These are phyloP conservation scores for Lactifluus pinguis DNA, from an alignment of 768 basidiomycete species.

Conservation along the genomic window DNA sequence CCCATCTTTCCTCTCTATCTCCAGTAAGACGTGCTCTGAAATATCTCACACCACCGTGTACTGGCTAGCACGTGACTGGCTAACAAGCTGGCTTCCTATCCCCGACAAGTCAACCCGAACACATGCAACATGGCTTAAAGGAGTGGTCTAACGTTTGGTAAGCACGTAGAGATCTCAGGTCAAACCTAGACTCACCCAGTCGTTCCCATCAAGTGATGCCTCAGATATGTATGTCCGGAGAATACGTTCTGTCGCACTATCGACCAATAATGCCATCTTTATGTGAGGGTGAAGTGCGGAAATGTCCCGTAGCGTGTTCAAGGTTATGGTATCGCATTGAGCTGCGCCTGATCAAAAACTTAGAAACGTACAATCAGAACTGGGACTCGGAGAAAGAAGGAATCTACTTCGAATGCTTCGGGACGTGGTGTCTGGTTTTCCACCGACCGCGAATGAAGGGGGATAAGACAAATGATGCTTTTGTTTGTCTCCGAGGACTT, in stretches of 20 bases:
- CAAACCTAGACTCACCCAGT: conserved; percentile 26
- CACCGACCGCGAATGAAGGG: conserved; percentile 50
- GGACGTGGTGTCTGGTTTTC: conserved; percentile 40
- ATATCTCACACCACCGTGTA: conserved; percentile 21
- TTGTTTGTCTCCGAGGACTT: conserved; percentile 28
- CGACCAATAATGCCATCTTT: conserved; percentile 32
- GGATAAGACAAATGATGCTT: conserved; percentile 36
- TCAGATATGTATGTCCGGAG: conserved; percentile 25
- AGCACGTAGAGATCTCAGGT: neutral
- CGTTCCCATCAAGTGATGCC: conserved; percentile 25
- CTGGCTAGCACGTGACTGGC: no score
- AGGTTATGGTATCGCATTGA: conserved; percentile 31
- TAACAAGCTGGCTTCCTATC: neutral
- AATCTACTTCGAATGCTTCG: conserved; percentile 38
- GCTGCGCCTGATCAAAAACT: conserved; percentile 19
- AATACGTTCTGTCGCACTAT: conserved; percentile 27
- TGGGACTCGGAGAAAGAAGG: neutral
- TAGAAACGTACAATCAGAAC: neutral
- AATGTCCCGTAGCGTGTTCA: conserved; percentile 31
- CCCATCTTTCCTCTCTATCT: conserved; percentile 28
- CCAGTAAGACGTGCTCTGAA: conserved; percentile 26
- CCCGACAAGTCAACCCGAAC: neutral
- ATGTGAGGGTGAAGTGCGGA: conserved; percentile 18
- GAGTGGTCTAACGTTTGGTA: neutral
- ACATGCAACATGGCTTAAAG: neutral